phyloP scores from a whole-genome alignment of 192 early-diverging fungal species.

The Coemansia sp. region DNA sequence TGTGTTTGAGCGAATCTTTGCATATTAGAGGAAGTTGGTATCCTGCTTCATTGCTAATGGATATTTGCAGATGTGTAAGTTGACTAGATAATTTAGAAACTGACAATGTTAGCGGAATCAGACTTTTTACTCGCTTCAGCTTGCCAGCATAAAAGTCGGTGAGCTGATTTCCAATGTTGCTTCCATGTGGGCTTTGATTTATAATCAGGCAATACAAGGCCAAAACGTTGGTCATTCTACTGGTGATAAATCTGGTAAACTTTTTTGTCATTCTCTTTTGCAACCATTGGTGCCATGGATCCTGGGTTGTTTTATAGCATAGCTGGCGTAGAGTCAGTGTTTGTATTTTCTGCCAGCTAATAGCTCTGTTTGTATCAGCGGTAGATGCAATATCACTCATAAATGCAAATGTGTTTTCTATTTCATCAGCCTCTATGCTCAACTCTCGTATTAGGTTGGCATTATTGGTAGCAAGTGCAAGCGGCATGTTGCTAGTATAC shows the following conservation, averaged over 20 bases:
- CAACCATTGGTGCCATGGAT: too few relatives aligned
- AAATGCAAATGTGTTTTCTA: background rate
- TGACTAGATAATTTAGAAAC: background rate
- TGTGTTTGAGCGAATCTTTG: background rate
- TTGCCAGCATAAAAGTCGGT: slow-evolving; percentile 2
- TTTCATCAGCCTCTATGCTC: slow-evolving; percentile 1
- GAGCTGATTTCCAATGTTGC: slow-evolving; percentile 4
- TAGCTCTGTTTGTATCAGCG: background rate
- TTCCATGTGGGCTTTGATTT: background rate
- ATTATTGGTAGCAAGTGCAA: background rate
- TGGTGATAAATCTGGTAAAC: background rate
- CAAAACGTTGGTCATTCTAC: slow-evolving; percentile 1
- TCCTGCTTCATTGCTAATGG: background rate
- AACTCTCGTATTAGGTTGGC: background rate
- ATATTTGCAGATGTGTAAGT: slow-evolving; percentile 11
- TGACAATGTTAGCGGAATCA: background rate
- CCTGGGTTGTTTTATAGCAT: background rate
- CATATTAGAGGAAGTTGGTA: slow-evolving; percentile 3
- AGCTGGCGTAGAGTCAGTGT: slow-evolving; percentile 8
- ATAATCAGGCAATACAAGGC: slow-evolving; percentile 4
- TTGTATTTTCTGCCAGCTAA: slow-evolving; percentile 5
- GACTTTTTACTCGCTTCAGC: slow-evolving; percentile 1
- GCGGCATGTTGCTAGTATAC: slow-evolving; percentile 1
- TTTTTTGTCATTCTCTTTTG: background rate
- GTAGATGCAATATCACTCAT: background rate